Base-by-base conservation (phyloP, 129 eudicot genomes). In the Saposhnikovia divaricata region DNA sequence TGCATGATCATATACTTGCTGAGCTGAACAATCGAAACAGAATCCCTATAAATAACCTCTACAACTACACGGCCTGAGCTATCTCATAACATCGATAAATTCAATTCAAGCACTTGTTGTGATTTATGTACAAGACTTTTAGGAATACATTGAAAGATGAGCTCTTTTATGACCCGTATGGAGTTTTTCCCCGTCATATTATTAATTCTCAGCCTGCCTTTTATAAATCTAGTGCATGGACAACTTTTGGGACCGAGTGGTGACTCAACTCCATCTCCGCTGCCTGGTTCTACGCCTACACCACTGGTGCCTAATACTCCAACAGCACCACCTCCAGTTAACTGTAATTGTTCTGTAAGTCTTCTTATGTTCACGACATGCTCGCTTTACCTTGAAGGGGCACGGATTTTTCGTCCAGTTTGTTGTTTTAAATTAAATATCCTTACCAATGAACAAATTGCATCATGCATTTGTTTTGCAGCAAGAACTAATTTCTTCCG, bases 361-460 rank as follows among this genome's bases (percentile, higher is more conserved):
- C 1, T 34, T 38, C 42, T 69, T 4, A 69, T n/a, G 43, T 34
- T 69, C 11, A 3, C n/a, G 0, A 12, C 74, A 1, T 69, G 74
- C 74, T 69, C 43, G 3, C 74, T 69, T 15, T 69, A 69, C n/a
- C 74, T 69, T 34, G 34, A 34, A 69, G 74, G 74, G 23, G 74
- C 42, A 13, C 40, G n/a, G 23, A 34, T 69, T 16, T 18, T 28
- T 4, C 74, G 74, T 38, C 74, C 44, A 16, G 23, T 34, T 34
- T 69, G 74, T 69, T 69, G 74, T 34, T 28, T 28, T 4, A 69
- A 69, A 38, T 6, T 69, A 18, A 69, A 34, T 16, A 16, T 14
- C 44, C 74, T 69, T 34, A 69, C 23, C 74, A 69, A 69, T 38
- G 43, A 38, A 69, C 74, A 69, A 69, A 69, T 69, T 38, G 74